phyloP scores from a whole-genome alignment of 2,329 filamentous ascomycete species.

The Fusarium succisae region DNA sequence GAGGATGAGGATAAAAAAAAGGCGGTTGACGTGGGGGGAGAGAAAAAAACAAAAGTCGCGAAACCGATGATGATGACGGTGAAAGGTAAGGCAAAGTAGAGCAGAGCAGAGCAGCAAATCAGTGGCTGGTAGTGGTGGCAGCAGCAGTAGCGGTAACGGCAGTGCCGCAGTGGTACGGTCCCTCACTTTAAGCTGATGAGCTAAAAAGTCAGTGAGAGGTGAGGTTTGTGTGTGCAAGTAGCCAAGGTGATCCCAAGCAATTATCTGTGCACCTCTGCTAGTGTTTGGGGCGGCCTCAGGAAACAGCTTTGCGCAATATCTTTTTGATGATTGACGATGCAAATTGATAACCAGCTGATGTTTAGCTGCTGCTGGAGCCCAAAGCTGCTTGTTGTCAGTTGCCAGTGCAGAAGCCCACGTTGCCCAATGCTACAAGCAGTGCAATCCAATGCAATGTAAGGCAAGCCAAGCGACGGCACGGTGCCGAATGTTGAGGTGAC shows the following conservation, averaged over 20 bases:
- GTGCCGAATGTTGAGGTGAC: background rate
- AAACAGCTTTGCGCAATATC: conserved; percentile 9
- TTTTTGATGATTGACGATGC: conserved; percentile 1
- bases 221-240: background rate
- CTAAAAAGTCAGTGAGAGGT: background rate
- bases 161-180: conserved; percentile 6
- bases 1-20: background rate
- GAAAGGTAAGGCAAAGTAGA: background rate
- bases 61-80: conserved; percentile 28
- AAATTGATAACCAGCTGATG: background rate
- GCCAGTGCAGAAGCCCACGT: conserved; percentile 3
- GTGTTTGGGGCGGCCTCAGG: conserved; percentile 17
- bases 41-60: conserved; percentile 16
- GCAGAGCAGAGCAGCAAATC: background rate
- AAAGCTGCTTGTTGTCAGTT: conserved; percentile 8
- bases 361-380: conserved; percentile 11
- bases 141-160: conserved; percentile 2
- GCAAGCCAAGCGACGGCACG: background rate
- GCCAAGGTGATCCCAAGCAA: conserved; percentile 5
- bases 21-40: background rate
- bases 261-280: conserved; percentile 23
- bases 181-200: background rate
- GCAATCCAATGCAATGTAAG: background rate
- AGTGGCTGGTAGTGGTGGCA: conserved; percentile 13
- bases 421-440: conserved; percentile 5